phyloP scores from a whole-genome alignment of 2,329 filamentous ascomycete species.

The Chrysoporthe puriensis region DNA sequence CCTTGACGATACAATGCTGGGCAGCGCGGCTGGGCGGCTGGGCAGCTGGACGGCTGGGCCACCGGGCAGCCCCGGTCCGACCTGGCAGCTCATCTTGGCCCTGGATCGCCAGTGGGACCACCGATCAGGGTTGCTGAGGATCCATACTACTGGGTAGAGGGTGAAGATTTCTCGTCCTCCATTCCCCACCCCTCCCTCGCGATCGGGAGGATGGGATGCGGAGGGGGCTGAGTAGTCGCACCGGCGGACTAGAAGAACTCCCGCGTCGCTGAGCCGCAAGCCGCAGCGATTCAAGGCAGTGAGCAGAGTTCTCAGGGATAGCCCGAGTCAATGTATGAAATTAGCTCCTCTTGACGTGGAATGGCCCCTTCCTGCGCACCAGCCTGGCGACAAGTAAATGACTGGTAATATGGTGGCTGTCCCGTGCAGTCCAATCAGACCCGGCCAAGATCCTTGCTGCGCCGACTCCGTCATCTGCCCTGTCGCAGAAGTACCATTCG shows the following conservation, averaged over 20 bases:
- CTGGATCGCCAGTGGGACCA: background rate
- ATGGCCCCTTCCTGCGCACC: background rate
- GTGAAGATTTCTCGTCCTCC: background rate
- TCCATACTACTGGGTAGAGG: background rate
- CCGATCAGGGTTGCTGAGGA: background rate
- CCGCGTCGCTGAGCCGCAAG: background rate
- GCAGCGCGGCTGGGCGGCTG: background rate
- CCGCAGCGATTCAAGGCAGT: background rate
- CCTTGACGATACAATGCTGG: background rate
- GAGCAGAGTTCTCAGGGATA: background rate
- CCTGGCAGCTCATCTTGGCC: background rate
- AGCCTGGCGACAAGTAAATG: background rate
- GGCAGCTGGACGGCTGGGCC: background rate
- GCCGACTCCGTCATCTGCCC: background rate
- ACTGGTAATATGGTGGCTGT: background rate
- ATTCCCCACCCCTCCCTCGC: background rate
- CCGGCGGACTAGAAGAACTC: background rate
- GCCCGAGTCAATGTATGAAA: background rate
- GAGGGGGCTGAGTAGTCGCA: background rate
- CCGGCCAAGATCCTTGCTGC: background rate
- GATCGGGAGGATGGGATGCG: background rate
- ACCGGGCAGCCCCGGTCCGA: background rate
- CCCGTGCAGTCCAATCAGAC: background rate
- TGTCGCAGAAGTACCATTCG: background rate
- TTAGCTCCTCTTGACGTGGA: background rate